These are phyloP conservation scores for Hyaloscypha bicolor DNA, from an alignment of 495 filamentous ascomycete species.

Conservation along the genomic window DNA sequence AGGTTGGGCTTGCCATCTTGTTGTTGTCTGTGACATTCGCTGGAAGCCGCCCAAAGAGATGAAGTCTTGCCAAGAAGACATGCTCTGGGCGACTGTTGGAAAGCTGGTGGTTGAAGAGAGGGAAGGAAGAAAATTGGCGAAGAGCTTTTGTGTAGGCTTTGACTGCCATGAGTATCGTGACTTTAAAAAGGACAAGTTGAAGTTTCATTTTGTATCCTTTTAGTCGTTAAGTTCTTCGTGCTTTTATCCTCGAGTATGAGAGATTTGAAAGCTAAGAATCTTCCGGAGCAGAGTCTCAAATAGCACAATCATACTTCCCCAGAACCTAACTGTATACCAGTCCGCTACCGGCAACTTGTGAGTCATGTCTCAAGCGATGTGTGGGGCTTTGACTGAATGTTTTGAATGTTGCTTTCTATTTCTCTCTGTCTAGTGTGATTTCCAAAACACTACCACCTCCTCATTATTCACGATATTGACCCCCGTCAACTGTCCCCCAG, in stretches of 20 bases:
- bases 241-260: no score
- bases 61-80: neutral
- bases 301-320: no score
- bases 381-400: neutral
- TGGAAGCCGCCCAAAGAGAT: no score
- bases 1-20: neutral
- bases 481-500: slow-evolving; percentile 2
- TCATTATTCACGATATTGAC: slow-evolving; percentile 4
- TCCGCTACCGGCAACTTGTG: no score
- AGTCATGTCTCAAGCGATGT: no score
- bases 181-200: neutral
- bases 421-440: neutral
- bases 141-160: neutral
- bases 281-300: no score
- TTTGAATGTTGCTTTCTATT: neutral
- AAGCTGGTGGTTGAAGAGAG: neutral
- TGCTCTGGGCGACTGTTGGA: neutral
- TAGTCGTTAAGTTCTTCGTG: no score
- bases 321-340: no score
- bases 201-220: neutral
- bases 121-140: neutral
- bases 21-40: neutral
- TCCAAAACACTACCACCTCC: slow-evolving; percentile 4
- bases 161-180: neutral
- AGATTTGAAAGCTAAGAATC: no score